These are phyloP conservation scores for Chalciporus pseudorubinellus DNA, from an alignment of 768 basidiomycete genomes.

Conservation along the genomic window DNA sequence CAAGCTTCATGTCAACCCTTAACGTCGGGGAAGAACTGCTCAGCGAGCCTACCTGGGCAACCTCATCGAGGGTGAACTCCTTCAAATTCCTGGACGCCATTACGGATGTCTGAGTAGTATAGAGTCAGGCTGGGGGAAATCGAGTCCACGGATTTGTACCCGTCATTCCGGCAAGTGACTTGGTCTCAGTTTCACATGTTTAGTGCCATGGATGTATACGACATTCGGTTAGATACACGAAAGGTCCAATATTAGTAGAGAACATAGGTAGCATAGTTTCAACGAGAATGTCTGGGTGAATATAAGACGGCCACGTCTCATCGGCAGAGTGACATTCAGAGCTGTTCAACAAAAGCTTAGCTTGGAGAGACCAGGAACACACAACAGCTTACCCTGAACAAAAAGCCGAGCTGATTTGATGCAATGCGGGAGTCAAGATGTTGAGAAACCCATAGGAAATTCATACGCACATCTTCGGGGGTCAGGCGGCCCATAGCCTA, in stretches of 20 bases:
- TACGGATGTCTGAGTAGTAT: neutral
- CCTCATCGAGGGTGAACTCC: slow-evolving; percentile 56
- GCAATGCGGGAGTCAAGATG: slow-evolving; percentile 5
- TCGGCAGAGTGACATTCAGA: neutral
- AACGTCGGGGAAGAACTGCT: neutral
- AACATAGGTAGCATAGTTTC: neutral
- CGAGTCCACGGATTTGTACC: neutral
- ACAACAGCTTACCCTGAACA: slow-evolving; percentile 43
- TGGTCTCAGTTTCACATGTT: neutral
- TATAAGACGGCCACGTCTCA: neutral
- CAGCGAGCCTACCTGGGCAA: slow-evolving; percentile 52
- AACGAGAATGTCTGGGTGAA: neutral
- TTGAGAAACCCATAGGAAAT: neutral
- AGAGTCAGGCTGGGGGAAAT: too few species aligned
- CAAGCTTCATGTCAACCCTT: neutral
- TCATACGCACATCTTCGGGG: slow-evolving; percentile 64
- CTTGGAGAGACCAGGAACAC: neutral
- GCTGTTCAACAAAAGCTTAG: neutral
- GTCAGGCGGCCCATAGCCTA: slow-evolving; percentile 93
- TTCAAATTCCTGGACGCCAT: slow-evolving; percentile 25
- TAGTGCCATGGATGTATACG: too few species aligned
- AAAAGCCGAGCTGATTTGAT: slow-evolving; percentile 39
- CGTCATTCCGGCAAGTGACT: too few species aligned
- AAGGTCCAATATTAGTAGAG: neutral
- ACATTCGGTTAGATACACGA: neutral